phyloP scores from a whole-genome alignment of 2,329 filamentous ascomycete genomes.

The Claviceps humidiphila region DNA sequence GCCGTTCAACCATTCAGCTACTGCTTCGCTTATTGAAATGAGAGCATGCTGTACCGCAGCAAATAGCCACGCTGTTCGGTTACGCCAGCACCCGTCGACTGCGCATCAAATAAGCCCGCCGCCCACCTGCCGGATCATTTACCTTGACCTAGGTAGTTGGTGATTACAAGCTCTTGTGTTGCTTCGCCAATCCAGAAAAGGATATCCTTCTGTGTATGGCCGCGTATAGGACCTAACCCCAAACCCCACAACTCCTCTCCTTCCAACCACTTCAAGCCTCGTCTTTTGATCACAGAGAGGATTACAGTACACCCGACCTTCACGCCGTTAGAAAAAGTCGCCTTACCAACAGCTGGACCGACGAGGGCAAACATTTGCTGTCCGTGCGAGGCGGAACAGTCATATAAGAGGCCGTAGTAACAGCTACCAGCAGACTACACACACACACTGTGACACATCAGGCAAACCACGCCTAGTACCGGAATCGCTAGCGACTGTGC shows the following conservation, averaged over 20 bases:
- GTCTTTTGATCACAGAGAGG: not conserved
- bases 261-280: not conserved
- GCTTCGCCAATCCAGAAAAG: not conserved
- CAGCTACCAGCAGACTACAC: constrained; percentile 2
- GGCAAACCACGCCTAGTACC: not conserved
- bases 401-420: not conserved
- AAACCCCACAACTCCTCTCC: not conserved
- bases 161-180: not conserved
- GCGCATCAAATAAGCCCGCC: not conserved
- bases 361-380: not conserved
- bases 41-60: not conserved
- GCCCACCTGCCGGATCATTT: not conserved
- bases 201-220: not conserved
- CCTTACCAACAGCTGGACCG: not conserved
- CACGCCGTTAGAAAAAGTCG: not conserved
- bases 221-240: not conserved
- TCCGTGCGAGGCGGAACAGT: not conserved
- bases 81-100: not conserved
- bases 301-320: not conserved
- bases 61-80: not conserved
- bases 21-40: too few relatives aligned
- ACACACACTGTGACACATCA: constrained; percentile 4
- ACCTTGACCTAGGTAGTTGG: not conserved
- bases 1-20: too few relatives aligned
- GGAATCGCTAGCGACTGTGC: not conserved